These are phyloP conservation scores for Globisporangium radiosum DNA, from an alignment of 352 stramenopile species.

Conservation along the genomic window DNA sequence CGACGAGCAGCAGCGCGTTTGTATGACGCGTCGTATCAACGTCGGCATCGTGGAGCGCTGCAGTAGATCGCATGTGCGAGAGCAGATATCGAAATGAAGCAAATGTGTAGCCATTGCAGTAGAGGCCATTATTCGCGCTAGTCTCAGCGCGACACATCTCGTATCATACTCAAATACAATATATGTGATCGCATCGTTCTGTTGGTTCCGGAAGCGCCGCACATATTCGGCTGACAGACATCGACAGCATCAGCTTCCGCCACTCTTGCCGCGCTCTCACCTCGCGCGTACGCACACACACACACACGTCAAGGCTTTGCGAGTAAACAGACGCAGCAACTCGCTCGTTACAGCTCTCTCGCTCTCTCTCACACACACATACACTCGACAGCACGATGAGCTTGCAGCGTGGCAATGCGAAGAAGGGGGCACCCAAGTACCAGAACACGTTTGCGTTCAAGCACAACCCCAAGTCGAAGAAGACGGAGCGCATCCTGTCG, in stretches of 20 bases:
- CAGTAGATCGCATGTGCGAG: slow-evolving; percentile 2
- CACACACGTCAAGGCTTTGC: too few species aligned
- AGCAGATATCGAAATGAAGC: too few species aligned
- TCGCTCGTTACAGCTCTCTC: not conserved
- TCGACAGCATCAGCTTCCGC: not conserved
- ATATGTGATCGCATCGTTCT: not conserved
- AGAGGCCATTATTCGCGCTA: not conserved
- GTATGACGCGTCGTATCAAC: slow-evolving; percentile 5
- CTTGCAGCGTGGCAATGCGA: slow-evolving; percentile 76
- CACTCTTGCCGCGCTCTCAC: not conserved
- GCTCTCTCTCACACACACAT: not conserved
- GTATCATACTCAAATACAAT: not conserved
- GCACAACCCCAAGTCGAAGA: slow-evolving; percentile 98
- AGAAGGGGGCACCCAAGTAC: slow-evolving; percentile 89
- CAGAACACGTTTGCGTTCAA: slow-evolving; percentile 98
- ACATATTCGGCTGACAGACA: not conserved
- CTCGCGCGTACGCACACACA: not conserved
- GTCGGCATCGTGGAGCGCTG: slow-evolving; percentile 5
- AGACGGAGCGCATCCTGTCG: slow-evolving; percentile 91
- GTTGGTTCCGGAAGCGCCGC: slow-evolving; percentile 1
- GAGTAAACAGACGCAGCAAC: not conserved
- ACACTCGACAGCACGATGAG: slow-evolving; percentile 46
- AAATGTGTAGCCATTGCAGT: slow-evolving; percentile 4
- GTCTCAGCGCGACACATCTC: not conserved
- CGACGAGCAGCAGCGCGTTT: slow-evolving; percentile 38